Conservation (phyloP, 768 basidiomycete genomes). For the Tylopilus plumbeoviolaceoides region DNA sequence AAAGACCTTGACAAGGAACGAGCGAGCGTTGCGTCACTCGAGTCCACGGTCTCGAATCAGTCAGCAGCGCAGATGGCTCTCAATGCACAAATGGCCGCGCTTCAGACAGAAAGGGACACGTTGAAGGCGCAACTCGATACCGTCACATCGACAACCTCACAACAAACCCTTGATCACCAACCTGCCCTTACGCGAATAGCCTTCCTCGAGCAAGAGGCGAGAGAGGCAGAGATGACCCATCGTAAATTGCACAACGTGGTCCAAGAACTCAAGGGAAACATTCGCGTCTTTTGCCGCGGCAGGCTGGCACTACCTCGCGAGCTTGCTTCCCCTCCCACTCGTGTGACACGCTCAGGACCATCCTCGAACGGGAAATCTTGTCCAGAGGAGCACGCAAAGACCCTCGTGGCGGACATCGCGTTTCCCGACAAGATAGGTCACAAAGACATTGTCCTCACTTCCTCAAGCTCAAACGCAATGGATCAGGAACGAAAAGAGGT, state of each 20-base stretch:
- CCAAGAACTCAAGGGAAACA: too few relatives aligned
- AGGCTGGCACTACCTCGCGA: too few relatives aligned
- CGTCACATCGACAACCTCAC: conserved; percentile 47
- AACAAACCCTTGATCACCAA: conserved; percentile 54
- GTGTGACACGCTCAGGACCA: too few relatives aligned
- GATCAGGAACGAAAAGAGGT: conserved; percentile 80
- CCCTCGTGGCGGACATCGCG: conserved; percentile 42
- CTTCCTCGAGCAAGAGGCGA: too few relatives aligned
- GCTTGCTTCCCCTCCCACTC: too few relatives aligned
- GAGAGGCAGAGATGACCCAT: conserved; percentile 74
- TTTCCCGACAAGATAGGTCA: conserved; percentile 76
- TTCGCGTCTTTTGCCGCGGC: too few relatives aligned
- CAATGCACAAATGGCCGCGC: conserved; percentile 51
- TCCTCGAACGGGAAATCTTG: too few relatives aligned
- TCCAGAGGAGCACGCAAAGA: conserved; percentile 31
- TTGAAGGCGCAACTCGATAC: conserved; percentile 62
- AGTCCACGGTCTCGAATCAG: conserved; percentile 64
- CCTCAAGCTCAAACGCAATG: conserved; percentile 73
- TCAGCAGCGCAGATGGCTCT: conserved; percentile 64
- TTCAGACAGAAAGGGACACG: conserved; percentile 51
- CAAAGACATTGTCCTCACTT: conserved; percentile 71
- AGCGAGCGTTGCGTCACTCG: too few relatives aligned
- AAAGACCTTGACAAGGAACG: conserved; percentile 64
- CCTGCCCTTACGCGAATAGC: too few relatives aligned
- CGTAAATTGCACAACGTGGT: conserved; percentile 89